Base-by-base conservation (phyloP, 805 yeast genomes). In the Wickerhamiella sergipiensis region DNA sequence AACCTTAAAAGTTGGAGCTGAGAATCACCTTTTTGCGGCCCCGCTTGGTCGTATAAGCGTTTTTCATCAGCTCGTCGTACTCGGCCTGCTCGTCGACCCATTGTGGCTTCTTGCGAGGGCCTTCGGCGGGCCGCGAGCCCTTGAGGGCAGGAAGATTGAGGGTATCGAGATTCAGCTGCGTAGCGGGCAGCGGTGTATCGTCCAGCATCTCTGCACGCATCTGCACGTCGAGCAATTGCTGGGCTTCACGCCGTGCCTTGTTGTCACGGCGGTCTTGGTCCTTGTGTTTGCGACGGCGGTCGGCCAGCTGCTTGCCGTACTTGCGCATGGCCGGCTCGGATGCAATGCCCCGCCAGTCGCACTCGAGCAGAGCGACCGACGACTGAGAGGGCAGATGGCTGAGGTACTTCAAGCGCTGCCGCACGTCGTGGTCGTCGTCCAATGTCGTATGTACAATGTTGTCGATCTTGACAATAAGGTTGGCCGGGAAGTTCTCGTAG, bases 381-480 rank as follows among this genome's bases (percentile, higher is more conserved):
- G 95, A 83, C 1, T 97, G 97, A 26, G 78, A 63, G 0, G 98
- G 97, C 21, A 88, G 66, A 64, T 90, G 90, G 0, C 84, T 74
- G 51, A 92, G 67, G 63, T 84, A 87, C 64, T 87, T 89, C 63
- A 74, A 74, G 56, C 80, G 78, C 48, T 76, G 75, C 1, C 77
- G 59, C 59, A 83, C 56, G 8, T 36, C 40, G 17, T 15, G 40
- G n/a, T 78, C 78, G 15, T 77, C 80, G 0, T 82, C 76, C 2
- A 81, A 76, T 19, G 83, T 71, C 38, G 84, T 94, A 60, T 75
- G 76, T 46, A 71, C 75, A 39, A 90, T 76, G 61, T 81, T 82
- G 57, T 86, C 95, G 6, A 89, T 75, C 40, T 72, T 75, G 9
- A 78, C 76, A 3, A 75, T 66, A 9, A 90, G 61, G 1, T 76